Evolutionary conservation across 2,329 filamentous ascomycete genomes (phyloP).

Genomic region (Tolypocladium amazonense): DNA sequence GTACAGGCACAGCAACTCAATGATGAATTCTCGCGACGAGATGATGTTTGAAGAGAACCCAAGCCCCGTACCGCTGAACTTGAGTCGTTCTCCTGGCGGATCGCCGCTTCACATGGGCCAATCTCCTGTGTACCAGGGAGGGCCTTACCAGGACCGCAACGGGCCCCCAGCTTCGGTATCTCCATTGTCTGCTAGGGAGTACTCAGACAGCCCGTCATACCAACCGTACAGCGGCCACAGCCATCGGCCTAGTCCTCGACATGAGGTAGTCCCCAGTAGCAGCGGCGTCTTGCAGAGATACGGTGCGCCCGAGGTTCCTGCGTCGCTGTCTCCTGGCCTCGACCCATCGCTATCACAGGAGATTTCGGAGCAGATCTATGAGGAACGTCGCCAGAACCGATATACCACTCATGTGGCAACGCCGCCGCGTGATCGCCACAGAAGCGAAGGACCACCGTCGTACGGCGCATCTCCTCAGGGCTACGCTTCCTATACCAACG

Average conservation of each 20-base stretch:
- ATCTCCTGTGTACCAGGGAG: conserved; percentile 10
- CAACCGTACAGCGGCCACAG: conserved; percentile 17
- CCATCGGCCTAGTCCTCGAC: conserved; percentile 18
- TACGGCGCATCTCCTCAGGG: conserved; percentile 17
- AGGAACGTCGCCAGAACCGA: conserved; percentile 39
- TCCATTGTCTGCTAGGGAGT: conserved; percentile 22
- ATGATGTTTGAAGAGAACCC: conserved; percentile 26
- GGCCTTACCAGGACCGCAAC: conserved; percentile 11
- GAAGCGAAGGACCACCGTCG: conserved; percentile 17
- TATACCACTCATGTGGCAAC: conserved; percentile 30
- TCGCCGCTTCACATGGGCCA: conserved; percentile 16
- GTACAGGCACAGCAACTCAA: conserved; percentile 11
- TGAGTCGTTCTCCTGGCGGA: conserved; percentile 22
- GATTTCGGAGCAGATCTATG: conserved; percentile 45
- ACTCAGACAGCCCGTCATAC: conserved; percentile 22
- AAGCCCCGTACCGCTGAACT: conserved; percentile 33
- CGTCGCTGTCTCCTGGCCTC: conserved; percentile 50
- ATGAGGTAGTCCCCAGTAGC: conserved; percentile 25
- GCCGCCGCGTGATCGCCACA: conserved; percentile 30
- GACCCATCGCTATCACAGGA: conserved; percentile 46
- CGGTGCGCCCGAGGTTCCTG: conserved; percentile 36
- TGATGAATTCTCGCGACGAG: conserved; percentile 22
- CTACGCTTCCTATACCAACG: conserved; percentile 30
- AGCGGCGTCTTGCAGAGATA: conserved; percentile 24
- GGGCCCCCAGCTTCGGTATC: conserved; percentile 14